Conservation (phyloP, 1,139 yeast genomes). For the Protomyces pachydermus region DNA sequence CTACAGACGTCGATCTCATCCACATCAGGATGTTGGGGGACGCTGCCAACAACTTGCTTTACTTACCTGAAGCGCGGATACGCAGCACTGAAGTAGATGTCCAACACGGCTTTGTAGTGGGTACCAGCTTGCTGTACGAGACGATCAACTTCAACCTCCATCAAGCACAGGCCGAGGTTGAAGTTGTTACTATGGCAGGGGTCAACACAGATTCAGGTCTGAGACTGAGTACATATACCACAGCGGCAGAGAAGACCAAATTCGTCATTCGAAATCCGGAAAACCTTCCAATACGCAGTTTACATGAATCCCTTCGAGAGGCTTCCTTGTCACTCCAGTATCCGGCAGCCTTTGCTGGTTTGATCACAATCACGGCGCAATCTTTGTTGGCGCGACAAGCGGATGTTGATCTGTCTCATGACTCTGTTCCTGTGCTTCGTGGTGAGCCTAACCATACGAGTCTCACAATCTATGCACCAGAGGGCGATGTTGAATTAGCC, state of each 20-base stretch:
- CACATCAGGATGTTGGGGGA: constrained; percentile 4
- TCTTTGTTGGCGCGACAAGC: not conserved
- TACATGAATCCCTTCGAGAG: constrained; percentile 3
- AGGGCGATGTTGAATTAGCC: too few relatives aligned
- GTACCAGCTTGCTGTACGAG: constrained; percentile 15
- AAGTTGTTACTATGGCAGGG: constrained; percentile 7
- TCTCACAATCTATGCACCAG: too few relatives aligned
- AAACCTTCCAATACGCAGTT: not conserved
- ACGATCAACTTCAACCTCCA: not conserved
- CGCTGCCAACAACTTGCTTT: not conserved
- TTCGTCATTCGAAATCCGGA: constrained; percentile 8
- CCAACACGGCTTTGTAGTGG: constrained; percentile 3
- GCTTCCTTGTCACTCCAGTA: not conserved
- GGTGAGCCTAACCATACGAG: too few relatives aligned
- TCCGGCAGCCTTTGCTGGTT: constrained; percentile 3
- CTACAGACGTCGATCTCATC: not conserved
- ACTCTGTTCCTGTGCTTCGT: not conserved
- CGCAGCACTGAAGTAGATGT: not conserved
- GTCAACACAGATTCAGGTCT: not conserved
- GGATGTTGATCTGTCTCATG: not conserved
- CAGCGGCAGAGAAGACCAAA: not conserved
- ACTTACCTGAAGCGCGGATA: constrained; percentile 10
- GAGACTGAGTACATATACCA: not conserved
- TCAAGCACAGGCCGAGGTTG: constrained; percentile 13
- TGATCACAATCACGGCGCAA: not conserved